These are phyloP conservation scores for Solanum okadae DNA, from an alignment of 257 asterid species.

Conservation along the genomic window DNA sequence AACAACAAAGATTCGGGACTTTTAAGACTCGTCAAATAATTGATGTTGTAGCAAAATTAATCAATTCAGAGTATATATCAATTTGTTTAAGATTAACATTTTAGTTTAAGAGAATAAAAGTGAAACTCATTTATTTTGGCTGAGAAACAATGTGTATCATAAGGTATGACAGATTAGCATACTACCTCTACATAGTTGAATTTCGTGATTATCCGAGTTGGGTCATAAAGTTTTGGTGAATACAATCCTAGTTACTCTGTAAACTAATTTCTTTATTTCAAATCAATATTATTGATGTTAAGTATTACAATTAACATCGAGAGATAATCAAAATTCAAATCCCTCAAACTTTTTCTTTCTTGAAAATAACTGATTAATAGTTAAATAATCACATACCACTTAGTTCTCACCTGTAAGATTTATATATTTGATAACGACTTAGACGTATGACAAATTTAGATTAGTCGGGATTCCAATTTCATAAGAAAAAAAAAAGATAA, in stretches of 20 bases:
- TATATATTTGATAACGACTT: too few species aligned
- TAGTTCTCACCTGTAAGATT: too few species aligned
- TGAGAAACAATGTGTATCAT: too few species aligned
- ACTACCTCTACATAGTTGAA: not conserved
- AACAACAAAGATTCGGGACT: not conserved
- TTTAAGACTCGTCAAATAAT: not conserved
- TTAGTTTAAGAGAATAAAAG: too few species aligned
- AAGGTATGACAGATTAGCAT: not conserved
- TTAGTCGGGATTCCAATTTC: not conserved
- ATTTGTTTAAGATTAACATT: not conserved
- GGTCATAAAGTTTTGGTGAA: not conserved
- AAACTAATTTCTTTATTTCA: too few species aligned
- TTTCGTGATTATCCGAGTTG: not conserved
- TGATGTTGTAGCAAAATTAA: not conserved
- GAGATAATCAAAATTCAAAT: too few species aligned
- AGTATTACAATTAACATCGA: too few species aligned
- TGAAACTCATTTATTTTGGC: not conserved
- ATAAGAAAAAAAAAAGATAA: too few species aligned
- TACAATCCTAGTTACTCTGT: not conserved
- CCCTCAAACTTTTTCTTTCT: not conserved
- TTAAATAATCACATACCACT: too few species aligned
- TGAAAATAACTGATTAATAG: too few species aligned
- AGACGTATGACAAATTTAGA: not conserved
- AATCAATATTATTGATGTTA: too few species aligned
- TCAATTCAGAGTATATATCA: not conserved